A percentile compares a stretch with the other conserved stretches of the same genome.
These are phyloP conservation scores for Penicilliopsis zonata DNA, from an alignment of 495 filamentous ascomycete species.

Conservation along the genomic window DNA sequence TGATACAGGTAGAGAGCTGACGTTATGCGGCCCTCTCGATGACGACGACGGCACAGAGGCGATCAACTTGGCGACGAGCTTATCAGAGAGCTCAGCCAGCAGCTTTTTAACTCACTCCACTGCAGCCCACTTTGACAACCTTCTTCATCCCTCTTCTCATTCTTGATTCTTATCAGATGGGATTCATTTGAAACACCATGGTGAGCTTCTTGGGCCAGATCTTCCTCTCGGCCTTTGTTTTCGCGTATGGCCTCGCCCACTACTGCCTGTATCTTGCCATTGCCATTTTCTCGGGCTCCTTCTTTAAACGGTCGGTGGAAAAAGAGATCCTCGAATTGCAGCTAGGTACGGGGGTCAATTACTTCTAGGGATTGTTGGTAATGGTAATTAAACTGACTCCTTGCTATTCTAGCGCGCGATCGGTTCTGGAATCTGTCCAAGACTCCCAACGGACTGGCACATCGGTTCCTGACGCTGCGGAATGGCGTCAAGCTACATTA, in stretches of 20 bases:
- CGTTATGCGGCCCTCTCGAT: too few relatives aligned
- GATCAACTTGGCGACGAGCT: too few relatives aligned
- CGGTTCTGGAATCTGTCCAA: conserved; percentile 35
- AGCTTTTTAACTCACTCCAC: too few relatives aligned
- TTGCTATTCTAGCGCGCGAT: conserved; percentile 21
- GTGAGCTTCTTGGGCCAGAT: neutral
- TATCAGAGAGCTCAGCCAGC: too few relatives aligned
- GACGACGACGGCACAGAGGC: too few relatives aligned
- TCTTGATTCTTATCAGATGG: too few relatives aligned
- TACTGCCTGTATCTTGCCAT: conserved; percentile 16
- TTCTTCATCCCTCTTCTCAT: too few relatives aligned
- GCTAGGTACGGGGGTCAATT: too few relatives aligned
- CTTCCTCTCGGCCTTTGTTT: conserved; percentile 9
- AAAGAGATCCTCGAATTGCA: conserved; percentile 26
- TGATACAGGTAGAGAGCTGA: too few relatives aligned
- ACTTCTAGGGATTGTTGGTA: neutral
- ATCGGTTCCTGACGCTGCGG: conserved; percentile 33
- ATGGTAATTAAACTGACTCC: neutral
- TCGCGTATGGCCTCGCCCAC: conserved; percentile 25
- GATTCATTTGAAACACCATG: too few relatives aligned
- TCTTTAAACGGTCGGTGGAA: conserved; percentile 22
- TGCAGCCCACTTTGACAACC: too few relatives aligned
- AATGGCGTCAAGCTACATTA: conserved; percentile 43
- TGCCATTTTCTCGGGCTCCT: conserved; percentile 14
- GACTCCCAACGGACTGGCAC: conserved; percentile 24